Conservation (phyloP, 805 yeast genomes). For the Wickerhamomyces ciferrii region DNA sequence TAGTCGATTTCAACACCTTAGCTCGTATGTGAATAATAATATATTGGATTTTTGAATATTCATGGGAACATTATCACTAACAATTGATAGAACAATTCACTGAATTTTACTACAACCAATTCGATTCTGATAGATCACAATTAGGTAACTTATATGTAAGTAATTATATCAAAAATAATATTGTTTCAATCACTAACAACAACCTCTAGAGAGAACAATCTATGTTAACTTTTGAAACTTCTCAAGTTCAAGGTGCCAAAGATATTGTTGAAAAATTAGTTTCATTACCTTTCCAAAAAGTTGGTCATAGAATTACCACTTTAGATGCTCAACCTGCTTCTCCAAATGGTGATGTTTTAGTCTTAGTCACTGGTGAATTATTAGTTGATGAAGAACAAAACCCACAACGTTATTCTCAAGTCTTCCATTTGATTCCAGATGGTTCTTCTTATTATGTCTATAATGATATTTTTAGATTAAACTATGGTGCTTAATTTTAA, state of each 20-base stretch:
- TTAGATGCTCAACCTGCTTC: conserved; percentile 98
- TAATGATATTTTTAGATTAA: conserved; percentile 95
- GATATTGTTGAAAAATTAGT: conserved; percentile 88
- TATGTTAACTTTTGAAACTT: conserved; percentile 94
- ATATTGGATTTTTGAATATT: not conserved
- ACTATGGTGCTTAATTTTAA: conserved; percentile 54
- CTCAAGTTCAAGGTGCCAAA: conserved; percentile 92
- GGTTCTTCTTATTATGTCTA: conserved; percentile 87
- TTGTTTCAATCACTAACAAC: not conserved
- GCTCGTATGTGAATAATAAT: conserved; percentile 27
- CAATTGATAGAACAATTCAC: conserved; percentile 67
- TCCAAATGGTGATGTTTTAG: conserved; percentile 86
- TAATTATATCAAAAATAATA: conserved; percentile 4
- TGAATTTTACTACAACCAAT: conserved; percentile 91
- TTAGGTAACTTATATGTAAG: conserved; percentile 82
- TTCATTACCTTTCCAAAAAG: conserved; percentile 87
- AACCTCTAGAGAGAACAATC: conserved; percentile 73
- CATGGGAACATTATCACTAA: not conserved
- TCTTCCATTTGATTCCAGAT: conserved; percentile 94
- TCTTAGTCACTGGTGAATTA: conserved; percentile 96
- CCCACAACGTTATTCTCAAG: conserved; percentile 95
- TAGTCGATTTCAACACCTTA: conserved; percentile 41
- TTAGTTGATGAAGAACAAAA: conserved; percentile 89
- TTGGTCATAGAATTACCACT: conserved; percentile 88
- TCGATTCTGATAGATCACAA: conserved; percentile 87